Base-by-base conservation (phyloP, 2,329 filamentous ascomycete genomes). In the Venturia nashicola region DNA sequence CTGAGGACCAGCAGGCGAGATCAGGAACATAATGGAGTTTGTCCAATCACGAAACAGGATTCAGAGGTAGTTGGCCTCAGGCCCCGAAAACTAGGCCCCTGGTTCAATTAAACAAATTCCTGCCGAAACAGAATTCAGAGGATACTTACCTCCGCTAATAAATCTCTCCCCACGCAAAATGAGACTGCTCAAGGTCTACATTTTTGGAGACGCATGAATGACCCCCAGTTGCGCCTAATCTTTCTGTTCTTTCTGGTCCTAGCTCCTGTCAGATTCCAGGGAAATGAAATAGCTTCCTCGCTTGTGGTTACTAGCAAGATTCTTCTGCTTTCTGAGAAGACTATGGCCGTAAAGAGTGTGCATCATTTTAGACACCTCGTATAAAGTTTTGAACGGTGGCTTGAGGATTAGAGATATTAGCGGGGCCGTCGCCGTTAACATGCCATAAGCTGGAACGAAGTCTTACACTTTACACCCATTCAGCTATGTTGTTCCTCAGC, bases 401-500 rank as follows among this genome's bases (percentile, higher is more conserved):
- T 59, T 18, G 55, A 40, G n/a, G 14, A 5, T 5, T 40, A 34
- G 55, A 18, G 34, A 34, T 40, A 5, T 59, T 42, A 59, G 55
- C 55, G 20, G 9, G 55, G 14, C 12, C 9, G n/a, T 42, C 34
- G n/a, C 12, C 34, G 18, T 39, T 39, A n/a, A 23, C 34, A 59
- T 59, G 14, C 55, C 9, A 59, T 59, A 59, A 59, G 40, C 55
- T 12, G 39, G 32, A 27, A 59, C 55, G 34, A 42, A 16, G 39
- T 59, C 55, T 59, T 59, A 27, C 34, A 59, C 34, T 59, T 59
- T 23, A 59, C 55, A 59, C n/a, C 40, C 55, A 27, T 39, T 59
- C 39, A 59, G 34, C 55, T 18, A 59, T 59, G 55, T 59, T 59
- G 55, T 59, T 59, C 55, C 55, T 59, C 55, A 42, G 34, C 55